phyloP scores from a whole-genome alignment of 371 early-diverging fungal species.

The Apophysomyces trapeziformis region DNA sequence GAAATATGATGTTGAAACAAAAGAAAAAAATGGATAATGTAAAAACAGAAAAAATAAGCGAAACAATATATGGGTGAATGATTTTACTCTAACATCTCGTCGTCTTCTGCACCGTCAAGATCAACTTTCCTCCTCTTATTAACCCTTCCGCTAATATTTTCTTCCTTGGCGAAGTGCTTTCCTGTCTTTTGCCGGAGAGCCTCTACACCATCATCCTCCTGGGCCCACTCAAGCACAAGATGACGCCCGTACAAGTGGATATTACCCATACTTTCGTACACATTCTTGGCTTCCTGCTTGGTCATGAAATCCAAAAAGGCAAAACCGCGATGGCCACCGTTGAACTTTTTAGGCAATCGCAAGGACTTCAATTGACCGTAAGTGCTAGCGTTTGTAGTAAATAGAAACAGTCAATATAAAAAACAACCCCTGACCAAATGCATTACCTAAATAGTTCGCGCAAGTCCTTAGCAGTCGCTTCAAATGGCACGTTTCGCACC shows the following conservation, averaged over 20 bases:
- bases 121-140: slow-evolving; percentile 61
- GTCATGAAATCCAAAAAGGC: slow-evolving; percentile 97
- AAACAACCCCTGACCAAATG: not conserved
- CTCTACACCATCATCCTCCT: slow-evolving; percentile 75
- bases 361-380: slow-evolving; percentile 95
- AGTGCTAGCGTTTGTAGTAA: slow-evolving; percentile 49
- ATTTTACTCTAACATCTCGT: slow-evolving; percentile 39
- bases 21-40: too few relatives aligned
- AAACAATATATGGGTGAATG: too few relatives aligned
- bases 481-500: slow-evolving; percentile 98
- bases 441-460: slow-evolving; percentile 83
- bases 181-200: slow-evolving; percentile 72
- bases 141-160: slow-evolving; percentile 41
- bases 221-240: slow-evolving; percentile 96
- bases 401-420: slow-evolving; percentile 1
- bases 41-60: not conserved
- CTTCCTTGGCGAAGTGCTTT: slow-evolving; percentile 66
- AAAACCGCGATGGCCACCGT: slow-evolving; percentile 97
- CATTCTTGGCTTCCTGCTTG: slow-evolving; percentile 90
- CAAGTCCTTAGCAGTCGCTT: slow-evolving; percentile 96
- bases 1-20: too few relatives aligned
- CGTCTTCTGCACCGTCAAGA: slow-evolving; percentile 44
- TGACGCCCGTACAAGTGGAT: slow-evolving; percentile 99
- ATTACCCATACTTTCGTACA: slow-evolving; percentile 84
- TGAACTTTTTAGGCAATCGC: slow-evolving; percentile 94